Base-by-base conservation (phyloP, 2,329 filamentous ascomycete species). In the Clarireedia monteithiana region DNA sequence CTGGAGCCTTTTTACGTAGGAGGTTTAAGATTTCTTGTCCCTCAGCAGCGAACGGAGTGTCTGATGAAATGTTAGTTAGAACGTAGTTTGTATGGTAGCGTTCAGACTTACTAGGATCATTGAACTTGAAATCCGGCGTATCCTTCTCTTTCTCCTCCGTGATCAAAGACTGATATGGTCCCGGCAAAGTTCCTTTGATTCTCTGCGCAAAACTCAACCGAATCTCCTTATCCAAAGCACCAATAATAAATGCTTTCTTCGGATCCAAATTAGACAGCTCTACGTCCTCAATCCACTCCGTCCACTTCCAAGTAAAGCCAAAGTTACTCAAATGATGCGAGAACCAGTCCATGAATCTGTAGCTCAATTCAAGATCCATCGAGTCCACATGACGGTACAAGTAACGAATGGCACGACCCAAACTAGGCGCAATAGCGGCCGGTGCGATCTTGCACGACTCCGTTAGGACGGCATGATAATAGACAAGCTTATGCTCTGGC, bases 251-350 rank as follows among this genome's bases (percentile, higher is more conserved):
- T 34, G 92, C 89, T 73, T 96, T 96, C 74, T 86, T 88, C 1
- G 94, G 91, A 69, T 96, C 84, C 36, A 94, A 74, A 58, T 86
- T 77, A 0, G 89, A 81, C 26, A 95, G 79, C 45, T 83, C 79
- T 15, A 96, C 84, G 68, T 97, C 91, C 15, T 91, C 89, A 48
- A 88, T 80, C 94, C 94, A 99, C 74, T 99, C 94, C 15, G 88
- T 86, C 94, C 94, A 99, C 73, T 97, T 97, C 94, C 94, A 99
- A 9, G 94, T 94, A 70, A 97, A 99, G 53, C 95, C 94, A 69
- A 99, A 99, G 74, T 99, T 99, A 74, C 91, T 96, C 63, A 99
- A 75, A 74, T 99, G 94, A 70, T 99, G 94, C 17, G 92, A 83
- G 68, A 99, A 99, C 94, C 94, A 99, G 70, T 97, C 92, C 68